Base-by-base conservation (phyloP, 768 basidiomycete species). In the Lactarius quietus region DNA sequence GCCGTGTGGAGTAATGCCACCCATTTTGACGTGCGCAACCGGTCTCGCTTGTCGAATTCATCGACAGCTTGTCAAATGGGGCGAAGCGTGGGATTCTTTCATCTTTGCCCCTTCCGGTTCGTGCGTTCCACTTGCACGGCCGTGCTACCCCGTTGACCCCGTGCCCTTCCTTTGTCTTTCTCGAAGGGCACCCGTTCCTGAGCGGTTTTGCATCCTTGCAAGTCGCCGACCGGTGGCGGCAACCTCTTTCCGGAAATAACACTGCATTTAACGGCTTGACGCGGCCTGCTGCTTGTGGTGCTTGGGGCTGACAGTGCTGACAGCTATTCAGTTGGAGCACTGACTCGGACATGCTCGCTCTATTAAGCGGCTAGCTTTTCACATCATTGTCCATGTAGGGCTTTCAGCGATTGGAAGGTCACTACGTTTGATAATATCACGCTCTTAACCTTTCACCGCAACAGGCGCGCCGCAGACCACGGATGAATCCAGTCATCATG, bases 21-120 rank as follows among this genome's bases (percentile, higher is more conserved):
- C 55, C 45, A 43, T 65, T 61, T 65, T 29, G 38, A 12, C 15
- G 14, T 31, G 18, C 45, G 59, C 48, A 29, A 55, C 48, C 55
- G 26, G 59, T 61, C 64, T 57, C 64, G 39, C 35, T 60, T 35
- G 23, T 41, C 55, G 35, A 55, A 60, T 31, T 39, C 23, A 17
- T 61, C 20, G 54, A 35, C 45, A 28, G 38, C 29, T 53, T 52
- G 48, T 28, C 43, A 57, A 57, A 57, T 20, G 38, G 10, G 20
- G 33, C 23, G 28, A 39, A 61, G 41, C 45, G 48, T 65, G 55
- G 55, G 59, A 65, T 33, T 33, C 33, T 33, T 65, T 65, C 59
- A 3, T 43, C 45, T 17, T 62, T 66, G 39, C 65, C 62, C 65
- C 65, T 62, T 66, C 54, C 57, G 57, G 61, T 17, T 6, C 8